Evolutionary conservation across 2,329 filamentous ascomycete species (phyloP), one percentile per base, ranked within the genome.

Genomic region (Cadophora gregata): DNA sequence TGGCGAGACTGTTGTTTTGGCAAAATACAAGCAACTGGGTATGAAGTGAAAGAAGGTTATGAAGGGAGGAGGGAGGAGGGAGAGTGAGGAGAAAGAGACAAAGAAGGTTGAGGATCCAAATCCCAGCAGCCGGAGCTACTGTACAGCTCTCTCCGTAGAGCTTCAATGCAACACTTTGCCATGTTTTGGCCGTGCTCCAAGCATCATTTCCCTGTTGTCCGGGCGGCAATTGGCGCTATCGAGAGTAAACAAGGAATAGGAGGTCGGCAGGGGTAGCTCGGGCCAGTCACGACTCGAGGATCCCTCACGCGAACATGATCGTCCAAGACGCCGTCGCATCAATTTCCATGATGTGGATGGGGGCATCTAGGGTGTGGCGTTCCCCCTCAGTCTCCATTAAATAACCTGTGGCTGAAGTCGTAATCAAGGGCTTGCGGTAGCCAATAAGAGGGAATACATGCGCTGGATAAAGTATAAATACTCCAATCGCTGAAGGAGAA

Each of bases 241-340:
- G 6, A 27, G 48, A 27, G 62, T 62, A 64, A 64, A 65, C 66
- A 65, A 55, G 62, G 50, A 47, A 48, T 48, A 62, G 59, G 21
- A 33, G 19, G n/a, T n/a, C 31, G 12, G 38, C 63, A 66, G 45
- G 65, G 68, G 58, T 64, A 67, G 68, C 65, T 67, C 56, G 56
- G 59, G 53, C 68, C 61, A 70, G 61, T 70, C 25, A 67, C 10
- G 62, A 19, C 6, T 31, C 31, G 42, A 21, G 29, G 45, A 53
- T 29, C 16, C 16, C 27, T 62, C 66, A 55, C 62, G 55, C 36
- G n/a, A 36, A 59, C 48, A 61, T 21, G 66, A 68, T 68, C 66
- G 51, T 38, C 66, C n/a, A 24, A 59, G 59, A 66, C 50, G 59
- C 63, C 51, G 59, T 59, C 64, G 64, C 64, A 62, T 66, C 64